These are phyloP conservation scores for Suhomyces taliae DNA, from an alignment of 1,139 yeast genomes.

Conservation along the genomic window DNA sequence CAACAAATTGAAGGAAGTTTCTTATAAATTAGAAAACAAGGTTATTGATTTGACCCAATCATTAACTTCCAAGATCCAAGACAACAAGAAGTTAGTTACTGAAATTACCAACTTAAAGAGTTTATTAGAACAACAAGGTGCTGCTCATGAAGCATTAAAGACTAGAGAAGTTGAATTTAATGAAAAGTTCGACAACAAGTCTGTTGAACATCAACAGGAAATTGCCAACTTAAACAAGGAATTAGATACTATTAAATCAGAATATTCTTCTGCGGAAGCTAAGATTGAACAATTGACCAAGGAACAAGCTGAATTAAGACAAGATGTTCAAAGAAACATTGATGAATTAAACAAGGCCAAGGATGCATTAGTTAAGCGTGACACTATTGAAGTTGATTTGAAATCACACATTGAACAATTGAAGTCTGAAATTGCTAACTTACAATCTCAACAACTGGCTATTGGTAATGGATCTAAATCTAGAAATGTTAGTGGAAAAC, in stretches of 20 bases:
- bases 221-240: slow-evolving; percentile 57
- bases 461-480: slow-evolving; percentile 19
- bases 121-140: slow-evolving; percentile 58
- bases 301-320: slow-evolving; percentile 64
- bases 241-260: slow-evolving; percentile 54
- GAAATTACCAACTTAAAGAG: slow-evolving; percentile 60
- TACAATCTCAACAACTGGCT: slow-evolving; percentile 35
- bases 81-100: slow-evolving; percentile 67
- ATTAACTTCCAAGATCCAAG: slow-evolving; percentile 73
- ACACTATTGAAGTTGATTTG: slow-evolving; percentile 67
- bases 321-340: slow-evolving; percentile 60
- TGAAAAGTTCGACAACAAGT: slow-evolving; percentile 45
- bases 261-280: slow-evolving; percentile 60
- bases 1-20: slow-evolving; percentile 84
- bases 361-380: slow-evolving; percentile 60
- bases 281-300: slow-evolving; percentile 64
- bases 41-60: slow-evolving; percentile 92
- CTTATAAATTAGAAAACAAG: slow-evolving; percentile 90
- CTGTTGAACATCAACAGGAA: slow-evolving; percentile 50
- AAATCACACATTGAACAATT: slow-evolving; percentile 68
- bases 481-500: slow-evolving; percentile 33
- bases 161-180: slow-evolving; percentile 56
- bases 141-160: slow-evolving; percentile 57
- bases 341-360: slow-evolving; percentile 65
- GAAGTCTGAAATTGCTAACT: slow-evolving; percentile 61